Conservation (phyloP, 2,329 filamentous ascomycete genomes). For the Parastagonospora nodorum region DNA sequence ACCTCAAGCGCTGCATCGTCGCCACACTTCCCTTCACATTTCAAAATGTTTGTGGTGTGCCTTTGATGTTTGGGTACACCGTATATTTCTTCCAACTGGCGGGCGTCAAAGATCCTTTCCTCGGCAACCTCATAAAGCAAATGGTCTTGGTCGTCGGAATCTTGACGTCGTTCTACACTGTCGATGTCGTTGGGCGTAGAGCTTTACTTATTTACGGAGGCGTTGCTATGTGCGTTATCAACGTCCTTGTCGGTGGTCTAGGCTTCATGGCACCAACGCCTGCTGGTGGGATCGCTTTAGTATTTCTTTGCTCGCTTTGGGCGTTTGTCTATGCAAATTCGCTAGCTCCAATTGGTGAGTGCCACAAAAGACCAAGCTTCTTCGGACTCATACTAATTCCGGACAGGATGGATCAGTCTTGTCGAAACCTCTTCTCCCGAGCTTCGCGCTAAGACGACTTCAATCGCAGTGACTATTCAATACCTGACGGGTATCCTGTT, state of each 20-base stretch:
- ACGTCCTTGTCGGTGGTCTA: conserved; percentile 5
- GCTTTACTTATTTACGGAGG: conserved; percentile 2
- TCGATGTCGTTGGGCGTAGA: conserved; percentile 1
- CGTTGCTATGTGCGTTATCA: conserved; percentile 3
- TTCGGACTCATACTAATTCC: neutral
- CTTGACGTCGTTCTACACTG: conserved; percentile 7
- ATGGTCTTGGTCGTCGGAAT: conserved; percentile 6
- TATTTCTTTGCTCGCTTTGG: conserved; percentile 7
- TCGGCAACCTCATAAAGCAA: conserved; percentile 9
- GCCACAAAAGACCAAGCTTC: neutral
- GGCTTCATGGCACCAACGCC: conserved; percentile 7
- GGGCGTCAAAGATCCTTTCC: conserved; percentile 7
- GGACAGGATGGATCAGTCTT: conserved; percentile 6
- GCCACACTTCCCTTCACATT: conserved; percentile 7
- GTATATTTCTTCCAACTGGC: conserved; percentile 10
- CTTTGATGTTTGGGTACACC: conserved; percentile 12
- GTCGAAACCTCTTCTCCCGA: conserved; percentile 5
- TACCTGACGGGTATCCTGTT: conserved; percentile 8
- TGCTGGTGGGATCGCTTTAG: conserved; percentile 3
- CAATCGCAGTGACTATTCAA: conserved; percentile 7
- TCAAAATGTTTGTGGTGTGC: conserved; percentile 8
- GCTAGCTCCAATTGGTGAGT: conserved; percentile 7
- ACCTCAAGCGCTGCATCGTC: conserved; percentile 2
- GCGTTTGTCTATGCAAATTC: conserved; percentile 10
- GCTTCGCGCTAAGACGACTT: conserved; percentile 8